Evolutionary conservation across 2,329 filamentous ascomycete genomes (phyloP).

Genomic region (Penicillium olsonii): DNA sequence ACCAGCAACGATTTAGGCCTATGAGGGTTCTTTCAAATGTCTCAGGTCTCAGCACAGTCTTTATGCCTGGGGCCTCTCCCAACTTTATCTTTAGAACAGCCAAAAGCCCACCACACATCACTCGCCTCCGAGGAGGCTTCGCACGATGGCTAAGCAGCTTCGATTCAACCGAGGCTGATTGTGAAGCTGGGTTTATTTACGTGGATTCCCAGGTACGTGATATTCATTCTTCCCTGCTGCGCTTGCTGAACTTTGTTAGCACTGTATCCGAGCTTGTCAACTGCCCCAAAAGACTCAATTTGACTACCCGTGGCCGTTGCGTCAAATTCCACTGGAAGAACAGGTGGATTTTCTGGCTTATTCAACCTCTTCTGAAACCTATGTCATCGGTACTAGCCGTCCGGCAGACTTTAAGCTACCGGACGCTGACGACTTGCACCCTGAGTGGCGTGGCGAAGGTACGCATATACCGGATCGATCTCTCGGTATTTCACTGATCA

Average conservation of each 20-base stretch:
- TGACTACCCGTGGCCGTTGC: slow-evolving; percentile 74
- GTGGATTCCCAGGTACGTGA: slow-evolving; percentile 60
- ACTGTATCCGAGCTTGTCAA: slow-evolving; percentile 72
- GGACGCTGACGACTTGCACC: slow-evolving; percentile 80
- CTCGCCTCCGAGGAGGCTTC: slow-evolving; percentile 69
- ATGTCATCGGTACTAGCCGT: slow-evolving; percentile 72
- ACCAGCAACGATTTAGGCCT: slow-evolving; percentile 39
- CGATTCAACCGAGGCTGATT: slow-evolving; percentile 65
- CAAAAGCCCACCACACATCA: slow-evolving; percentile 71
- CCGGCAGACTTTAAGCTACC: slow-evolving; percentile 76
- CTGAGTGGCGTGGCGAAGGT: slow-evolving; percentile 75
- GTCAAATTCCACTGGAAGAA: slow-evolving; percentile 68
- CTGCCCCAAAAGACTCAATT: slow-evolving; percentile 69
- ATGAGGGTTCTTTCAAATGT: slow-evolving; percentile 53
- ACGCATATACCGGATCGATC: slow-evolving; percentile 26
- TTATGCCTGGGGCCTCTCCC: slow-evolving; percentile 77
- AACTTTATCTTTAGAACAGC: slow-evolving; percentile 81
- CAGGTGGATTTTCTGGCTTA: slow-evolving; percentile 75
- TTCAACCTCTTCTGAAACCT: slow-evolving; percentile 72
- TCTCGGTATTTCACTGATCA: slow-evolving; percentile 7
- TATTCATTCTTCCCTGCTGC: not conserved
- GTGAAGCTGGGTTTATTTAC: slow-evolving; percentile 81
- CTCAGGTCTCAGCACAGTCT: slow-evolving; percentile 78
- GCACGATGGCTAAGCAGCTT: slow-evolving; percentile 74
- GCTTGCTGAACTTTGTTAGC: slow-evolving; percentile 42